Evolutionary conservation across 2,329 filamentous ascomycete species (phyloP), one percentile per base, ranked within the genome.

Genomic region (Calonectria montana): DNA sequence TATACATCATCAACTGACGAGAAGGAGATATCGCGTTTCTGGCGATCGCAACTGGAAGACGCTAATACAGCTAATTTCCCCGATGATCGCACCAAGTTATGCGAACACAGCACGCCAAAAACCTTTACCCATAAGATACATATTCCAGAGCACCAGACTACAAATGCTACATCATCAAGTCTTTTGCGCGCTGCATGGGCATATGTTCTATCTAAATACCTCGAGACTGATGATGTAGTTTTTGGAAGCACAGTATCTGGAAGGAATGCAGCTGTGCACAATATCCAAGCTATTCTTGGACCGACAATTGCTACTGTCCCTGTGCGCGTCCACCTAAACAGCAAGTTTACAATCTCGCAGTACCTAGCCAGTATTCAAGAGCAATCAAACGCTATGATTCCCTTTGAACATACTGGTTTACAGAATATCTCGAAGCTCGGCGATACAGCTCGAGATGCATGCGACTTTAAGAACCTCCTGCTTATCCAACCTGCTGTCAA

Each of bases 221-320:
- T 77, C 0, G 77, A 79, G 1, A 70, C 69, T 0, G 50, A 82
- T 1, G 63, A 65, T 25, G 63, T 65, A 10, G 27, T 48, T 12
- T 65, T 65, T 65, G 63, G 63, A 21, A 39, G 31, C 8, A 48
- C 45, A 25, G 45, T 65, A 3, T 65, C 64, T 23, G 64, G 64
- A 25, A 31, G 64, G 10, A 55, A 66, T 41, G 64, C 64, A 2
- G 15, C 64, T 16, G 23, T 66, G 15, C 8, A 18, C 10, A 48
- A 37, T 15, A 66, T 66, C 3, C 43, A 66, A 7, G 25, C 29
- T 1, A 66, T 66, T 23, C 27, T 57, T 21, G 65, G 65, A 16
- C 55, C 63, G 9, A 53, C 63, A 2, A 53, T 65, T 16, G 63
- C 47, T 2, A 65, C 63, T 23, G 35, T 65, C 8, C 63, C 63